These are phyloP conservation scores for Adansonia digitata DNA, from an alignment of 345 rosid species.

Conservation along the genomic window DNA sequence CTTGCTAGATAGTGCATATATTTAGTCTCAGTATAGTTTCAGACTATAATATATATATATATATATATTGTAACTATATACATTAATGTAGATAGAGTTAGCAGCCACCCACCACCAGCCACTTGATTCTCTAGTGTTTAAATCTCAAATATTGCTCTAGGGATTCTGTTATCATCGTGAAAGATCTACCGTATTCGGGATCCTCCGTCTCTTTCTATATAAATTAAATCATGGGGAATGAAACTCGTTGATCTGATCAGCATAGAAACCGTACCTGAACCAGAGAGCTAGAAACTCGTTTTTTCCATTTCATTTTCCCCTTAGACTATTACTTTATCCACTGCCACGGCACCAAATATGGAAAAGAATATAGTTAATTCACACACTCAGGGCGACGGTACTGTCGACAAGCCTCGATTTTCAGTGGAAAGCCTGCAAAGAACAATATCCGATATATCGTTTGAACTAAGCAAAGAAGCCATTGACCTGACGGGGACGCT, in stretches of 20 bases:
- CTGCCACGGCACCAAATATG: slow-evolving; percentile 36
- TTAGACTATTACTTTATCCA: neutral
- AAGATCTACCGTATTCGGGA: slow-evolving; percentile 14
- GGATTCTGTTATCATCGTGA: slow-evolving; percentile 1
- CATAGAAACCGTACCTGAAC: neutral
- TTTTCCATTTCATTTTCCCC: neutral
- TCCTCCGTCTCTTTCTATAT: neutral
- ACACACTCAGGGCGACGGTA: neutral
- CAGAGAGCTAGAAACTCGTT: neutral
- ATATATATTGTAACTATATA: no score
- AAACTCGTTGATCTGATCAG: neutral
- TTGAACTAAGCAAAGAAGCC: slow-evolving; percentile 46
- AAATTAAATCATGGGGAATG: neutral
- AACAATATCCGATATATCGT: slow-evolving; percentile 61
- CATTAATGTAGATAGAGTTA: neutral
- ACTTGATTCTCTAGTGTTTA: no score
- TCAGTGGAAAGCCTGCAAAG: slow-evolving; percentile 50
- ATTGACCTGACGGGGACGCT: slow-evolving; percentile 14
- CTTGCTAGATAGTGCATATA: neutral
- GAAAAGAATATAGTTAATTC: slow-evolving; percentile 18
- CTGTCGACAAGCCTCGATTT: slow-evolving; percentile 19
- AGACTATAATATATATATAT: no score
- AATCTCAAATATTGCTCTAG: no score
- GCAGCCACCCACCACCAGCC: neutral
- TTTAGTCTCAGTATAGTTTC: no score